phyloP scores from a whole-genome alignment of 2,329 filamentous ascomycete genomes.

The Pseudogymnoascus sp. region DNA sequence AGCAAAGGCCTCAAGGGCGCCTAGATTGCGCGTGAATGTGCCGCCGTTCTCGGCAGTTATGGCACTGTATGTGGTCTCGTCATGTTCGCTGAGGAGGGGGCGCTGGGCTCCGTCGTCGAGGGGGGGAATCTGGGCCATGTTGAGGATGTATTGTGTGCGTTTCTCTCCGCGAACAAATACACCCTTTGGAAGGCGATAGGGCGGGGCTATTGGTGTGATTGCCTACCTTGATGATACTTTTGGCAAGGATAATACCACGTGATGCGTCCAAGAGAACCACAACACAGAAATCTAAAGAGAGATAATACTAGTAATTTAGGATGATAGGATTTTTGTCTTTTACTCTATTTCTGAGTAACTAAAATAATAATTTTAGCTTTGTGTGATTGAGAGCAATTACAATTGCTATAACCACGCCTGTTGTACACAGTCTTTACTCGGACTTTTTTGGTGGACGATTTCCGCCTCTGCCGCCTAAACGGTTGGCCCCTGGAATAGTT shows the following conservation, averaged over 20 bases:
- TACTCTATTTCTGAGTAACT: too few species aligned
- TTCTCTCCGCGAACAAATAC: background rate
- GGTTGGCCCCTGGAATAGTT: too few species aligned
- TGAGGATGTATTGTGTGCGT: background rate
- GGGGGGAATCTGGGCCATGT: background rate
- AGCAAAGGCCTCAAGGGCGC: constrained; percentile 45
- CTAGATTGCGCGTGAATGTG: constrained; percentile 40
- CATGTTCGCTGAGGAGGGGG: constrained; percentile 6
- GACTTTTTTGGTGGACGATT: too few species aligned
- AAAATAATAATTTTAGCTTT: too few species aligned
- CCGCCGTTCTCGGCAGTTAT: background rate
- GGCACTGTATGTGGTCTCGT: background rate
- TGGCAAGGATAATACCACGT: background rate
- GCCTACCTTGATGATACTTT: background rate
- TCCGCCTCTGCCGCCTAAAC: too few species aligned
- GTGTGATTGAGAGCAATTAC: too few species aligned
- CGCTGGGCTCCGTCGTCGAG: constrained; percentile 3
- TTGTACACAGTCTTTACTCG: too few species aligned
- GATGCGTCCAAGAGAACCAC: background rate
- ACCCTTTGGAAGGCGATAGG: background rate
- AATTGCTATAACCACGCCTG: too few species aligned
- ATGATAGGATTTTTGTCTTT: too few species aligned
- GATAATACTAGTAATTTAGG: too few species aligned
- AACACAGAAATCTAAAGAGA: too few species aligned
- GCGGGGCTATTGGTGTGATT: background rate